These are phyloP conservation scores for Monilinia laxa DNA, from an alignment of 2,329 filamentous ascomycete species.

Conservation along the genomic window DNA sequence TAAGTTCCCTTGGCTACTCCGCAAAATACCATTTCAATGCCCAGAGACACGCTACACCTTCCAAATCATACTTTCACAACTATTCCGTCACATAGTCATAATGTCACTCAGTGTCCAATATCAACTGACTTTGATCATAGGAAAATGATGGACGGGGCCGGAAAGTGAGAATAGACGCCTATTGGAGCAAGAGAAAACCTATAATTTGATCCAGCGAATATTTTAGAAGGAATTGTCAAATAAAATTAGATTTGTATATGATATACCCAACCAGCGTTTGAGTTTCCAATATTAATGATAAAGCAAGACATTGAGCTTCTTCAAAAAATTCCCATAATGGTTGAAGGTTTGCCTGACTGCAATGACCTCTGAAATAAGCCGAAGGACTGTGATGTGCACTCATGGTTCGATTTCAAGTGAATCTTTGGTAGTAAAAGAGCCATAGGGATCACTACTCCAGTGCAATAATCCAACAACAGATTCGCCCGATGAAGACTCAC, in stretches of 20 bases:
- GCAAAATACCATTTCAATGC: not conserved
- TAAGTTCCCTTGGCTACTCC: not conserved
- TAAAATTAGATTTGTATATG: not conserved
- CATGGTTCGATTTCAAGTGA: not conserved
- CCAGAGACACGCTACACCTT: not conserved
- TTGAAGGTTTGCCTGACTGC: not conserved
- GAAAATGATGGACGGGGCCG: not conserved
- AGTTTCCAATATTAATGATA: not conserved
- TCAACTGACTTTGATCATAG: not conserved
- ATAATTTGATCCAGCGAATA: slow-evolving; percentile 2
- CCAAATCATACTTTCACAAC: not conserved
- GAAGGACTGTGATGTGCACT: not conserved
- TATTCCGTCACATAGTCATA: not conserved
- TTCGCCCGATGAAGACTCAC: no score
- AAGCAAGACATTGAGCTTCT: not conserved
- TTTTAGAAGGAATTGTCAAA: not conserved
- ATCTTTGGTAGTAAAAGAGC: not conserved
- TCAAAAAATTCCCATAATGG: not conserved
- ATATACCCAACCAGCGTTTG: not conserved
- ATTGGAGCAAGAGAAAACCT: slow-evolving; percentile 1
- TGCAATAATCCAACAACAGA: not conserved
- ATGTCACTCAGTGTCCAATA: not conserved
- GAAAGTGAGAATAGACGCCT: not conserved
- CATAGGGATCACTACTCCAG: not conserved
- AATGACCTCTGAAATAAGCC: not conserved